phyloP scores from a whole-genome alignment of 2,329 filamentous ascomycete species.

The Penicillium sclerotiorum region DNA sequence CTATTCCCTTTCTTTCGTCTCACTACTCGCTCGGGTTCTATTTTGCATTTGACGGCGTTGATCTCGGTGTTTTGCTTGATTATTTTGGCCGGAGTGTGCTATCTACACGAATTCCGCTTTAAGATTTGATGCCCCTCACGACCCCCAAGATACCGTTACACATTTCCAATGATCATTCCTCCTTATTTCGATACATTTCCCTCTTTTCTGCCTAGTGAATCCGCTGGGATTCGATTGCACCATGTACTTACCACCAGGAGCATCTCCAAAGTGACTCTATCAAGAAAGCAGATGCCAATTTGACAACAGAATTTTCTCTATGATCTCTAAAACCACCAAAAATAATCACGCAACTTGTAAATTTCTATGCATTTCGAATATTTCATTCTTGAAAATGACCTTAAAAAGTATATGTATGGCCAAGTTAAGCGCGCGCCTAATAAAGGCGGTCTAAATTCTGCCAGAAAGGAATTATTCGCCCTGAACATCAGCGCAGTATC shows the following conservation, averaged over 20 bases:
- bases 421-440: constrained; percentile 32
- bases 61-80: constrained; percentile 8
- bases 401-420: constrained; percentile 1
- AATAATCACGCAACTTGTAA: too few relatives aligned
- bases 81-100: constrained; percentile 9
- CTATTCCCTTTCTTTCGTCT: not conserved
- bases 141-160: constrained; percentile 14
- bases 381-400: too few relatives aligned
- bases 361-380: too few relatives aligned
- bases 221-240: not conserved
- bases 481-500: constrained; percentile 20
- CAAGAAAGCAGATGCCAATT: not conserved
- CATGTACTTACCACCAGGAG: not conserved
- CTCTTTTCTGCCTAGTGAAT: not conserved
- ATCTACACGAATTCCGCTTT: constrained; percentile 13
- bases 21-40: constrained; percentile 4
- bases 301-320: too few relatives aligned
- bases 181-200: not conserved
- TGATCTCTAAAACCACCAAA: too few relatives aligned
- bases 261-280: not conserved
- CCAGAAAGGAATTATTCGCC: constrained; percentile 28
- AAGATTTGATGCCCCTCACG: constrained; percentile 20
- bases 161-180: constrained; percentile 1
- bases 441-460: constrained; percentile 25
- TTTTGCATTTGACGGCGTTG: constrained; percentile 25